phyloP scores from a whole-genome alignment of 2,329 filamentous ascomycete species.

The Diaporthe citri region DNA sequence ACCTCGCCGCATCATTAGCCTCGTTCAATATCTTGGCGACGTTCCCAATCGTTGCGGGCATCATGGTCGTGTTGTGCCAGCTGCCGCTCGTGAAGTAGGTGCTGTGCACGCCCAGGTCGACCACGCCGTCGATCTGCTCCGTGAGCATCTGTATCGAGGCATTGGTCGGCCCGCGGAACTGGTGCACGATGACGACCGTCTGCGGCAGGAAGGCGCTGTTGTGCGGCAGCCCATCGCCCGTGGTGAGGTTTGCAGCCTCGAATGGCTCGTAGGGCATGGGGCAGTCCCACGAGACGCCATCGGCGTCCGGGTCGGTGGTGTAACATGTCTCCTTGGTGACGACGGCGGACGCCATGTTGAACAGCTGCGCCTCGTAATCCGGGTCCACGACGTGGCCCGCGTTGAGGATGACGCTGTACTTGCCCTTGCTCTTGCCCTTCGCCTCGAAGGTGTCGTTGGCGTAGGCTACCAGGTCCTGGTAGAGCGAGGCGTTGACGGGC shows the following conservation, averaged over 20 bases:
- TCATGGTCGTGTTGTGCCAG: conserved; percentile 37
- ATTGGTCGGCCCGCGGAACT: conserved; percentile 40
- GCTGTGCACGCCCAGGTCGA: conserved; percentile 39
- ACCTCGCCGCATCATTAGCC: conserved; percentile 22
- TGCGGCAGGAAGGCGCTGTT: conserved; percentile 35
- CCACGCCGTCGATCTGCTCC: conserved; percentile 38
- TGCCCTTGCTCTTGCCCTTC: conserved; percentile 1
- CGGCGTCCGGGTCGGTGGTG: conserved; percentile 31
- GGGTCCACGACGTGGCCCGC: conserved; percentile 41
- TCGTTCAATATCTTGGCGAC: conserved; percentile 32
- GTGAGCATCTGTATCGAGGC: conserved; percentile 36
- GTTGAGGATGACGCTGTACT: conserved; percentile 41
- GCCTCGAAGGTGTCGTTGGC: conserved; percentile 36
- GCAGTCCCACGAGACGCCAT: conserved; percentile 35
- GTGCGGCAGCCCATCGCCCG: conserved; percentile 37
- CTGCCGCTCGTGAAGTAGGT: conserved; percentile 43
- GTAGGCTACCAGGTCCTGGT: conserved; percentile 34
- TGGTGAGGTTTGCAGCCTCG: conserved; percentile 13
- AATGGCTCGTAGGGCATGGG: conserved; percentile 39
- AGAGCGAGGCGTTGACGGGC: conserved; percentile 18
- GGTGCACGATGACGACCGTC: conserved; percentile 41
- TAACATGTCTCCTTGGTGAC: conserved; percentile 43
- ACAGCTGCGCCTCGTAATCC: conserved; percentile 55
- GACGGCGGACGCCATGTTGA: conserved; percentile 39
- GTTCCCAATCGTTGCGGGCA: conserved; percentile 37